These are phyloP conservation scores for Davidsoniella neocaledoniae DNA, from an alignment of 2,329 filamentous ascomycete species.

Conservation along the genomic window DNA sequence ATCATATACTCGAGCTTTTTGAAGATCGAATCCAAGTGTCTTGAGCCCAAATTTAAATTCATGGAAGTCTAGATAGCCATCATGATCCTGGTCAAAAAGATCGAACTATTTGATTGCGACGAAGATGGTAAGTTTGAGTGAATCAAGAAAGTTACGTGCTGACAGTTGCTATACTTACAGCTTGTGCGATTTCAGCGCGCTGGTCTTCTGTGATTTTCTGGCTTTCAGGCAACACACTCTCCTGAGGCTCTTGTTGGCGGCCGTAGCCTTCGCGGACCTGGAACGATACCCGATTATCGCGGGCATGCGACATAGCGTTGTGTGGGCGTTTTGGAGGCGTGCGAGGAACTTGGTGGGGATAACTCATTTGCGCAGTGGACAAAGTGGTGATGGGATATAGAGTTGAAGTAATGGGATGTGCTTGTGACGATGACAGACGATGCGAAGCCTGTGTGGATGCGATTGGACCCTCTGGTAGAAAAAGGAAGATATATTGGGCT, in stretches of 20 bases:
- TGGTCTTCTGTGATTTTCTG: conserved; percentile 15
- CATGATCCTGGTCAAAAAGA: conserved; percentile 14
- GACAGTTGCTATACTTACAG: conserved; percentile 9
- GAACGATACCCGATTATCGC: conserved; percentile 12
- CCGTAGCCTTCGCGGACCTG: conserved; percentile 12
- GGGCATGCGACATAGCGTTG: conserved; percentile 10
- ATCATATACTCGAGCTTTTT: conserved; percentile 68
- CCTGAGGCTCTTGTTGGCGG: conserved; percentile 10
- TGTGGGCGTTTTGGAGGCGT: conserved; percentile 10
- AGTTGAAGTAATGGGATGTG: too few relatives aligned
- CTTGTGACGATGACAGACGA: too few relatives aligned
- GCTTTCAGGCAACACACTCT: conserved; percentile 6
- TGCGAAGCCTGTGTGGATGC: too few relatives aligned
- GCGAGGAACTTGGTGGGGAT: conserved; percentile 11
- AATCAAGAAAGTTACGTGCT: background rate
- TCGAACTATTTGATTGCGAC: conserved; percentile 10
- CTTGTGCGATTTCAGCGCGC: conserved; percentile 14
- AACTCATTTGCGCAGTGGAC: conserved; percentile 6
- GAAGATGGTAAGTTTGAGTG: background rate
- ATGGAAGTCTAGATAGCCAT: conserved; percentile 89
- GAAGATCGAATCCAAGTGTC: conserved; percentile 81
- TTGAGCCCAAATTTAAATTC: conserved; percentile 95
- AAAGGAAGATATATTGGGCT: too few relatives aligned
- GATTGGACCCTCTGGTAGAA: too few relatives aligned
- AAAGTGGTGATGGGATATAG: background rate